These are phyloP conservation scores for Scheffersomyces ergatensis DNA, from an alignment of 805 yeast species.

Conservation along the genomic window DNA sequence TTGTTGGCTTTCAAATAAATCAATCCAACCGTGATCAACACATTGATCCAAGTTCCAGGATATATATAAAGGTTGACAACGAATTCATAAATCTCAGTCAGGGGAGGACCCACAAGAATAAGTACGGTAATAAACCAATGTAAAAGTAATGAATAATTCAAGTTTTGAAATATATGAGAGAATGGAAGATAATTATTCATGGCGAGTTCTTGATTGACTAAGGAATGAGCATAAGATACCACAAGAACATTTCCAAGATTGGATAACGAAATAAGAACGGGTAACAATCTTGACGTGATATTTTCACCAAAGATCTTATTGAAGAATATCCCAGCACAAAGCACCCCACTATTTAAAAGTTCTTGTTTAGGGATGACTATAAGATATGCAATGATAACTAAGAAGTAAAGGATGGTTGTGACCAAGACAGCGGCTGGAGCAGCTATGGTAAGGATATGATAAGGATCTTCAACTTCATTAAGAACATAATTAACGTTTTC, in stretches of 20 bases:
- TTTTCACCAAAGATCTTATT: conserved; percentile 56
- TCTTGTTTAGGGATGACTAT: conserved; percentile 49
- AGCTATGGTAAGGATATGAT: conserved; percentile 53
- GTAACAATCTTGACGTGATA: conserved; percentile 46
- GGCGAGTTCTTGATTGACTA: conserved; percentile 59
- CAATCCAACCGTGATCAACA: conserved; percentile 51
- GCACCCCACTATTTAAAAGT: conserved; percentile 53
- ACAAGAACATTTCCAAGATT: conserved; percentile 65
- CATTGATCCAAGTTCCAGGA: conserved; percentile 61
- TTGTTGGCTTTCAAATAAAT: conserved; percentile 47
- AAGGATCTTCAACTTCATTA: conserved; percentile 56
- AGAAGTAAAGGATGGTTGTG: conserved; percentile 52
- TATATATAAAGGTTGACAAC: conserved; percentile 61
- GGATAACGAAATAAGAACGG: conserved; percentile 57
- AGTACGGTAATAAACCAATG: conserved; percentile 58
- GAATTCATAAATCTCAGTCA: conserved; percentile 62
- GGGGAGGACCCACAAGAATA: conserved; percentile 57
- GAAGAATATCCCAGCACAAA: conserved; percentile 64
- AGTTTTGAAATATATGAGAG: conserved; percentile 41
- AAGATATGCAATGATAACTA: conserved; percentile 58
- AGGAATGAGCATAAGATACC: conserved; percentile 58
- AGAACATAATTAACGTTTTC: conserved; percentile 66
- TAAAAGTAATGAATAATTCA: conserved; percentile 44
- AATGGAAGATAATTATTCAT: conserved; percentile 51
- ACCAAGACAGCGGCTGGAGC: conserved; percentile 57